Percentiles rank a stretch among this genome's conserved stretches.
Conservation (phyloP, 768 basidiomycete species). For the Daedaleopsis sinensis region DNA sequence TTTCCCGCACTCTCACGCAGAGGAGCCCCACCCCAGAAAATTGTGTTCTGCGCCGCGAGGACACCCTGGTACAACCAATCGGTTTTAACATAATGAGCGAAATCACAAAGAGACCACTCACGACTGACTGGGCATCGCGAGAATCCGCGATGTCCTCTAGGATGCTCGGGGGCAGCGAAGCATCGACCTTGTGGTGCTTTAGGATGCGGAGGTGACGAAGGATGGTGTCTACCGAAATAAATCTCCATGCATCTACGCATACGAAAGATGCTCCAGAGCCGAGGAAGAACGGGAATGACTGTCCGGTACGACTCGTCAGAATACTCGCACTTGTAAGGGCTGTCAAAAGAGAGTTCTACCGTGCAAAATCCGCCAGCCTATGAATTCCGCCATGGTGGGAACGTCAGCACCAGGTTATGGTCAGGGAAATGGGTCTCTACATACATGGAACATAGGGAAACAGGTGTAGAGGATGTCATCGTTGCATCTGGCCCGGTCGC, state of each 20-base stretch:
- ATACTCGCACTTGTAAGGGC: not conserved
- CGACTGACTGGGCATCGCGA: not conserved
- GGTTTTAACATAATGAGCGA: not conserved
- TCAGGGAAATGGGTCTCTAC: conserved; percentile 7
- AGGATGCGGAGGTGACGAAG: conserved; percentile 21
- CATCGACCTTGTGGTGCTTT: conserved; percentile 3
- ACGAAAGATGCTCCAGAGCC: not conserved
- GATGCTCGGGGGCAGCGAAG: conserved; percentile 22
- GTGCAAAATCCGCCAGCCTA: conserved; percentile 9
- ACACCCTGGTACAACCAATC: not conserved
- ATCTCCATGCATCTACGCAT: not conserved
- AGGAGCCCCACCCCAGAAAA: conserved; percentile 23
- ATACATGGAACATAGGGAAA: conserved; percentile 29
- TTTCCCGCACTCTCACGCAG: conserved; percentile 14
- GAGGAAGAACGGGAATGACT: conserved; percentile 1
- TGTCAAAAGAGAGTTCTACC: conserved; percentile 15
- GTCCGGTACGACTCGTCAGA: conserved; percentile 12
- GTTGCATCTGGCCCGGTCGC: conserved; percentile 3
- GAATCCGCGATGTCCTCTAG: conserved; percentile 23
- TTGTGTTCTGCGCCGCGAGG: conserved; percentile 6
- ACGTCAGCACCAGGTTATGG: not conserved
- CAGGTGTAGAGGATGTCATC: conserved; percentile 20
- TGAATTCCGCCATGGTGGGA: not conserved
- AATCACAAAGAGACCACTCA: not conserved
- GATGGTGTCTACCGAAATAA: conserved; percentile 2